Conservation (phyloP, 108 stramenopile genomes). For the Schizochytrium sp. region DNA sequence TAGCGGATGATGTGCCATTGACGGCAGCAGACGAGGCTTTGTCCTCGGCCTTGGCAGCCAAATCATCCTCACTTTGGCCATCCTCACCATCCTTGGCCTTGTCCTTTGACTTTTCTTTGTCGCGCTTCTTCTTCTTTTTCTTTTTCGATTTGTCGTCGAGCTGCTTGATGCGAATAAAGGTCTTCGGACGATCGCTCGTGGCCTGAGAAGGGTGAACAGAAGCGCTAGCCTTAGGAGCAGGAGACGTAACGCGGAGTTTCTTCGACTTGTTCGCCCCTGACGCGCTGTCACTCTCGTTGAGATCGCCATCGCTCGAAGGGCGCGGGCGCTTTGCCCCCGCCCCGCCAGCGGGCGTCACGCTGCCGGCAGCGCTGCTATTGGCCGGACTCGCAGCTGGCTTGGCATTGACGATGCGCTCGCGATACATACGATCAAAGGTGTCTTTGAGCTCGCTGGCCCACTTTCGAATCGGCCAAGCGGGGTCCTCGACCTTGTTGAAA, state of each 20-base stretch:
- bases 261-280: not conserved
- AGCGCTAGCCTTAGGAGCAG: not conserved
- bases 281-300: not conserved
- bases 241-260: not conserved
- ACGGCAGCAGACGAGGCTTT: too few relatives aligned
- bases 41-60: not conserved
- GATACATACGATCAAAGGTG: not conserved
- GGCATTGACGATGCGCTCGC: not conserved
- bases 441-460: slow-evolving; percentile 8
- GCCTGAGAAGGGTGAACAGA: too few relatives aligned
- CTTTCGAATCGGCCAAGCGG: not conserved
- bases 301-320: not conserved
- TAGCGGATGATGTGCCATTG: too few relatives aligned
- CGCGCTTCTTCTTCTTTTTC: not conserved
- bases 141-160: not conserved
- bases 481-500: not conserved
- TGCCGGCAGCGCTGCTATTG: too few relatives aligned
- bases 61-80: not conserved
- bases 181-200: too few relatives aligned
- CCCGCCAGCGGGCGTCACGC: too few relatives aligned
- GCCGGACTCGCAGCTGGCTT: not conserved
- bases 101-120: not conserved
- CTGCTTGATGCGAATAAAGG: not conserved
- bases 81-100: not conserved
- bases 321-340: not conserved